Evolutionary conservation across 2,329 filamentous ascomycete species (phyloP).

Genomic region (Alternaria solani): DNA sequence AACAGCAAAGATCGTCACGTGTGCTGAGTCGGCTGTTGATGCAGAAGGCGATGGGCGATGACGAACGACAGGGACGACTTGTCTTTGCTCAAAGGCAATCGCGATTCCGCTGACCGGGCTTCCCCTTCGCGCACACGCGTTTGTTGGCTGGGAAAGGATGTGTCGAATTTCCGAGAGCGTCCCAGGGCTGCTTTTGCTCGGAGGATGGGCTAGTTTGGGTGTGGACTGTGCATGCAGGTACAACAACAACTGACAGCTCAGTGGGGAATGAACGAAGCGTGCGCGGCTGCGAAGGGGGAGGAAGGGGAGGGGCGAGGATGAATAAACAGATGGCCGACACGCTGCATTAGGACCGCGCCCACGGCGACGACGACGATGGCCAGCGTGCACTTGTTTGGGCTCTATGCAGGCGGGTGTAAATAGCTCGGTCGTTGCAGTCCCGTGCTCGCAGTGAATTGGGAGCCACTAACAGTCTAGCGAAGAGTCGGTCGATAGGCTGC

Average conservation of each 20-base stretch:
- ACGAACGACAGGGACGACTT: background rate
- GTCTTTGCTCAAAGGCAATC: background rate
- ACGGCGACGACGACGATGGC: background rate
- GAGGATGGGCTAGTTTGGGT: slow-evolving; percentile 18
- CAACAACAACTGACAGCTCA: slow-evolving; percentile 7
- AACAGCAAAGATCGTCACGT: slow-evolving; percentile 6
- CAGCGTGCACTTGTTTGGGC: background rate
- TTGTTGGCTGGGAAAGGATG: slow-evolving; percentile 9
- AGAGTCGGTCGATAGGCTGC: slow-evolving; percentile 9
- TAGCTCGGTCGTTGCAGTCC: slow-evolving; percentile 16
- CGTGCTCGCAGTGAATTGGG: slow-evolving; percentile 16
- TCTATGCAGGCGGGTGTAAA: slow-evolving; percentile 13
- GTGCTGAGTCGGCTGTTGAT: background rate
- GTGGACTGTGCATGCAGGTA: slow-evolving; percentile 18
- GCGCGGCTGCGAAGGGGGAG: background rate
- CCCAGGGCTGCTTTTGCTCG: slow-evolving; percentile 10
- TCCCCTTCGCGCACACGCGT: slow-evolving; percentile 8
- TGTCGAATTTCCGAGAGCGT: slow-evolving; percentile 19
- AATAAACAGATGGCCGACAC: background rate
- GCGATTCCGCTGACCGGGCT: slow-evolving; percentile 3
- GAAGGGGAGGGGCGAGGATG: background rate
- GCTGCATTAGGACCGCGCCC: background rate
- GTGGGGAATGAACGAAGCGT: background rate
- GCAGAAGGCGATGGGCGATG: background rate
- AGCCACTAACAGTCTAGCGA: slow-evolving; percentile 8